Evolutionary conservation across 345 rosid species (phyloP), one percentile per base, ranked within the genome.

Genomic region (Brassica carinata): DNA sequence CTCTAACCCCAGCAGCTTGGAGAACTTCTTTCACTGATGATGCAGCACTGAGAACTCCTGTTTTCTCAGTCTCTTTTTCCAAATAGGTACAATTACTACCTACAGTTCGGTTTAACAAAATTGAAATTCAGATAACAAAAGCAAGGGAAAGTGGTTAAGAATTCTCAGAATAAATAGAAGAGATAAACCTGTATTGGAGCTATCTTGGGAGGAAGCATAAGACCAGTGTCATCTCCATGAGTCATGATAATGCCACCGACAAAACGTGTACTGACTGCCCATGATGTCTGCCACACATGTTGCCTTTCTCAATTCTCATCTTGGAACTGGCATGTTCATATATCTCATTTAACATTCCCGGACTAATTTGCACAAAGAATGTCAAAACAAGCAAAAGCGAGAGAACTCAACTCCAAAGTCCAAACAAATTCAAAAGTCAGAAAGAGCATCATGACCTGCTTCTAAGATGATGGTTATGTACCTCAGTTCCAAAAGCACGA

Each of bases 201-300:
- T 79, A 92, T 61, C 75, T 86, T 89, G 0, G 98, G 98, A 43
- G 98, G 98, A 85, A 93, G 97, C 91, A 89, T 93, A 64, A 96
- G 85, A 27, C 99, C 99, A 68, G 85, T 71, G 85, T 93, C 99
- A 91, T 96, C 99, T 80, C 97, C 99, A 75, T 92, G 98, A 18
- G 95, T 90, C 98, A 94, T 94, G 79, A 96, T 96, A 81, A 96
- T 90, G 67, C 94, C 98, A 69, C 98, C 99, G 26, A 93, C 90
- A 88, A 96, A 96, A 77, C 97, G 90, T 51, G 99, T 96, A 79
- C 98, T 93, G 67, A 96, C 82, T 73, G 97, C 97, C 99, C 97
- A 96, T 82, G 98, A 93, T 78, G 99, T 96, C 90, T 96, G 98
- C 98, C 97, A 93, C 78, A 96, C 98, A 78, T 90, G 91, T 80